Percentiles rank a stretch among this genome's conserved stretches.
These are phyloP conservation scores for Phytophthora megakarya DNA, from an alignment of 352 stramenopile genomes.

Conservation along the genomic window DNA sequence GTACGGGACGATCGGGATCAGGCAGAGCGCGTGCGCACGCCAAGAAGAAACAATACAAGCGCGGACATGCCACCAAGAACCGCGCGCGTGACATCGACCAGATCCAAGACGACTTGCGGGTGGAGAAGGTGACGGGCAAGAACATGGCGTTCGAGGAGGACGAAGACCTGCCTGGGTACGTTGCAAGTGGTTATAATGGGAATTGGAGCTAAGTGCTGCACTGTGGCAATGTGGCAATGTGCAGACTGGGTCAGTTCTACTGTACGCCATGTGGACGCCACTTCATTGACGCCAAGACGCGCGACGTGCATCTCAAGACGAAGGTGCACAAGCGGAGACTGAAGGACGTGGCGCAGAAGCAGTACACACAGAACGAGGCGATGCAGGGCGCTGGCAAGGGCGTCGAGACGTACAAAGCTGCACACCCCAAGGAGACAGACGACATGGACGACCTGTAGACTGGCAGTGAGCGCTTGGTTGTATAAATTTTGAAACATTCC, in stretches of 20 bases:
- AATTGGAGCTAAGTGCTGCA: neutral
- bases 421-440: constrained; percentile 45
- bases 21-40: constrained; percentile 71
- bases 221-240: no score
- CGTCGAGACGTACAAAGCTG: constrained; percentile 72
- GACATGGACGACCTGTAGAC: constrained; percentile 65
- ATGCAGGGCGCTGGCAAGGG: constrained; percentile 73
- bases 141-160: constrained; percentile 74
- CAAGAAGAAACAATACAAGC: constrained; percentile 91
- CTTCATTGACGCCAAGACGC: constrained; percentile 84
- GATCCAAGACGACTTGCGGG: constrained; percentile 85
- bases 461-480: constrained; percentile 16
- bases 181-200: constrained; percentile 10
- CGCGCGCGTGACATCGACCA: constrained; percentile 83
- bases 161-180: constrained; percentile 82
- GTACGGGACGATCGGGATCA: constrained; percentile 46
- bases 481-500: constrained; percentile 28
- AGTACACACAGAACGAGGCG: constrained; percentile 88
- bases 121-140: constrained; percentile 67
- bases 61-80: constrained; percentile 81
- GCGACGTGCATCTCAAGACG: constrained; percentile 77
- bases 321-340: constrained; percentile 90
- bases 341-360: constrained; percentile 90
- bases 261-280: constrained; percentile 86
- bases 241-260: constrained; percentile 85